Evolutionary conservation across 306 rosid genomes (phyloP), one percentile per base, ranked within the genome.

Genomic region (Acacia crassicarpa): DNA sequence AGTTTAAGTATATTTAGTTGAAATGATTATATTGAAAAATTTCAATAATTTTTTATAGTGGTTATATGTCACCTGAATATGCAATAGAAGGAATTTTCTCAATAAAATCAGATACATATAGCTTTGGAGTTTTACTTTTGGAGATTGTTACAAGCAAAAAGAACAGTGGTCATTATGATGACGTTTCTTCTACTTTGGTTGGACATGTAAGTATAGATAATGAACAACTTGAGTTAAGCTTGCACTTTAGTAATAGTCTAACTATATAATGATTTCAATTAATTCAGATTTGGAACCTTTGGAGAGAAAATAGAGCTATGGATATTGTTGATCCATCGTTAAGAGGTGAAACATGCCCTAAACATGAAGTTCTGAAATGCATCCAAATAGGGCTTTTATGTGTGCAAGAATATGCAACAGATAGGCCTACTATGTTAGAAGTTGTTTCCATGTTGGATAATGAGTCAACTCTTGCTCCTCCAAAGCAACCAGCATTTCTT

Each of bases 201-300:
- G 94, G 93, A 75, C 85, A 93, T 85, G 98, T 93, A 69, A 82
- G 95, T 67, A 35, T 35, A 35, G 40, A 41, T 78, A 71, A 58
- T 59, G 41, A 66, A 30, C 20, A 10, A 77, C 45, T 25, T 15
- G 72, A 58, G 23, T 84, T 15, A 63, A 40, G 38, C 12, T 63
- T 32, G 14, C 38, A 3, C 27, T 59, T 82, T 13, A 17, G 9
- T 41, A 41, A 53, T 63, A 62, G 7, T 69, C 41, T 45, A 75
- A 23, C 16, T 51, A 77, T 63, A 17, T 16, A 46, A 6, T 10
- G 19, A 4, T 4, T 35, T 35, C 40, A 35, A 35, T 35, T 35
- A 6, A 73, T 70, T 84, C 27, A 93, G 98, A 91, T 78, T 23
- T 93, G 94, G 97, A 82, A 89, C 14, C 83, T 89, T 25, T 93